These are phyloP conservation scores for Ceratocystis destructans DNA, from an alignment of 2,329 filamentous ascomycete genomes.

Conservation along the genomic window DNA sequence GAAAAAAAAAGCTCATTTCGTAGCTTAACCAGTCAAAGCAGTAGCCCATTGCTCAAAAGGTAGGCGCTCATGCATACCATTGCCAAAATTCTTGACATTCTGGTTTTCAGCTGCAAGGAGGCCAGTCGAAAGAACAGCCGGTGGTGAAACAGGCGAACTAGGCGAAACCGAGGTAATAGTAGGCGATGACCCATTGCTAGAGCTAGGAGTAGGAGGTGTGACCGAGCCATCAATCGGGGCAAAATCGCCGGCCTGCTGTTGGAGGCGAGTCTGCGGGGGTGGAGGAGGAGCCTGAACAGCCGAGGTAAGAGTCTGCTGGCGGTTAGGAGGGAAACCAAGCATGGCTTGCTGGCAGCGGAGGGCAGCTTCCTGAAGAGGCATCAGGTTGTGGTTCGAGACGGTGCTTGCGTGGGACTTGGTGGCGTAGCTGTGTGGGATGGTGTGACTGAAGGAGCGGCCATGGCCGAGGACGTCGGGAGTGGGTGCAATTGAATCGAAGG, in stretches of 20 bases:
- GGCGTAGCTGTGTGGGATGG: neutral
- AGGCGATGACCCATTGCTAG: constrained; percentile 25
- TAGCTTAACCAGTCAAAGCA: constrained; percentile 12
- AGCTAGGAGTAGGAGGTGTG: constrained; percentile 24
- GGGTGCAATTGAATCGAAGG: neutral
- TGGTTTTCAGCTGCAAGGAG: constrained; percentile 6
- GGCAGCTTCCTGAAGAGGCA: constrained; percentile 26
- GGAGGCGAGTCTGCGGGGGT: neutral
- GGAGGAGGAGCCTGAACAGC: neutral
- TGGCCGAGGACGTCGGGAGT: neutral
- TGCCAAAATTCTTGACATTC: constrained; percentile 11
- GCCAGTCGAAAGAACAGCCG: constrained; percentile 11
- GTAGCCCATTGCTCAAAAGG: constrained; percentile 14
- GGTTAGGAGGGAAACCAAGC: constrained; percentile 20
- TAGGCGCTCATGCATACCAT: constrained; percentile 15
- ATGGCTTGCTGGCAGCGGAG: constrained; percentile 20
- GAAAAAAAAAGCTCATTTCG: neutral
- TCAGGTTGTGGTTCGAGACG: constrained; percentile 33
- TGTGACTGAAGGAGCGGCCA: constrained; percentile 2
- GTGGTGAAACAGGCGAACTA: constrained; percentile 33
- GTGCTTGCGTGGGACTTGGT: constrained; percentile 26
- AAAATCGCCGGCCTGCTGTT: neutral
- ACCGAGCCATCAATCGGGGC: constrained; percentile 18
- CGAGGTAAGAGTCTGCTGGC: constrained; percentile 10
- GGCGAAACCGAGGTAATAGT: constrained; percentile 32